phyloP scores from a whole-genome alignment of 164 flowering plant genomes.

The Akebia trifoliata region DNA sequence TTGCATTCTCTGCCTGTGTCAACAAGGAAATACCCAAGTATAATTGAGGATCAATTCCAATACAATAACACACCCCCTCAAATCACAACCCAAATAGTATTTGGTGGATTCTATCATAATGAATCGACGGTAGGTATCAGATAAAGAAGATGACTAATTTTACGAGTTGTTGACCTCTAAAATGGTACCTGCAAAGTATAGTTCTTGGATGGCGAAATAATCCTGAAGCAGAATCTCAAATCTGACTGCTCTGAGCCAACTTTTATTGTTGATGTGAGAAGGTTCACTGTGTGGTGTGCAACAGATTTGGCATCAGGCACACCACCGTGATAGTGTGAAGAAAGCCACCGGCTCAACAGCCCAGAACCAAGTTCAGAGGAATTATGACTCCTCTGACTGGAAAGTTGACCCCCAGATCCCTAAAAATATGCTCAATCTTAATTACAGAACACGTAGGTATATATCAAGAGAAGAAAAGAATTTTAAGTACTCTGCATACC shows the following conservation, averaged over 20 bases:
- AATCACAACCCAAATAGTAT: not conserved
- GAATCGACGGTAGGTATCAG: not conserved
- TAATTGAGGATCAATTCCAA: not conserved
- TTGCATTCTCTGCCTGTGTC: slow-evolving; percentile 78
- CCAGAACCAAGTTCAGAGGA: slow-evolving; percentile 71
- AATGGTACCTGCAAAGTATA: slow-evolving; percentile 74
- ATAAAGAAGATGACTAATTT: slow-evolving; percentile 1
- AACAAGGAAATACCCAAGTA: slow-evolving; percentile 16
- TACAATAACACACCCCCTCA: not conserved
- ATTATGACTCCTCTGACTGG: slow-evolving; percentile 41
- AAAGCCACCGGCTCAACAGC: slow-evolving; percentile 75
- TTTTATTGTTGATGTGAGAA: slow-evolving; percentile 83
- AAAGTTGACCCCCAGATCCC: slow-evolving; percentile 46
- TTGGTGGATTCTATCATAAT: not conserved
- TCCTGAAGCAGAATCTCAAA: slow-evolving; percentile 83
- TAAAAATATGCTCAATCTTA: slow-evolving; percentile 18
- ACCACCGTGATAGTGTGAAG: slow-evolving; percentile 76
- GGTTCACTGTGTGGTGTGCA: slow-evolving; percentile 79
- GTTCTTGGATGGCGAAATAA: slow-evolving; percentile 78
- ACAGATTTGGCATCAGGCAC: slow-evolving; percentile 80
- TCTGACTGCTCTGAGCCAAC: slow-evolving; percentile 85
- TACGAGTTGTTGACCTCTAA: not conserved
- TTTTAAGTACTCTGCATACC: not conserved
- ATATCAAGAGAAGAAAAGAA: not conserved
- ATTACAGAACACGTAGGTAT: not conserved